Evolutionary conservation across 2,329 filamentous ascomycete genomes (phyloP).

Genomic region (Emergomyces orientalis): DNA sequence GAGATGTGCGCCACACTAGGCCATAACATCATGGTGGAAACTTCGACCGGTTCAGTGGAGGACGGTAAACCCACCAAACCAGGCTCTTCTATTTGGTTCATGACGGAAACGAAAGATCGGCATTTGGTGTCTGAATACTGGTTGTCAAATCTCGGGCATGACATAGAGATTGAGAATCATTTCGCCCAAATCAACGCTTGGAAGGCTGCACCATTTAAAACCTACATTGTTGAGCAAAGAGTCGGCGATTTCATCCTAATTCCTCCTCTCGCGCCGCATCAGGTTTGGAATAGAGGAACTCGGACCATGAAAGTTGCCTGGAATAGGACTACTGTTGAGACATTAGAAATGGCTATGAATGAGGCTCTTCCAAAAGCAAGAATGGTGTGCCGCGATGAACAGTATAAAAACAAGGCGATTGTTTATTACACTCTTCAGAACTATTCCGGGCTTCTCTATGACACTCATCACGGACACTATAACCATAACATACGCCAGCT

Average conservation of each 20-base stretch:
- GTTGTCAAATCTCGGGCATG: slow-evolving; percentile 82
- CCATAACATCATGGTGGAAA: slow-evolving; percentile 97
- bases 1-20: slow-evolving; percentile 97
- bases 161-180: slow-evolving; percentile 93
- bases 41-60: slow-evolving; percentile 55
- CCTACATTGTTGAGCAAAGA: slow-evolving; percentile 84
- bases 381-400: slow-evolving; percentile 90
- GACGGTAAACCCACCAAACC: slow-evolving; percentile 62
- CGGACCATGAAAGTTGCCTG: slow-evolving; percentile 95
- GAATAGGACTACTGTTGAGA: slow-evolving; percentile 92
- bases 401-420: slow-evolving; percentile 98
- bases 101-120: slow-evolving; percentile 92
- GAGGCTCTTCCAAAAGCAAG: slow-evolving; percentile 84
- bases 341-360: slow-evolving; percentile 70
- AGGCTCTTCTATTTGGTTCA: slow-evolving; percentile 95
- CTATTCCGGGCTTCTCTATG: slow-evolving; percentile 55
- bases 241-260: slow-evolving; percentile 89
- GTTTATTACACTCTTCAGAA: slow-evolving; percentile 78
- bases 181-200: slow-evolving; percentile 93
- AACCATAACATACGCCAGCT: slow-evolving; percentile 56
- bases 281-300: slow-evolving; percentile 96
- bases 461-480: slow-evolving; percentile 45
- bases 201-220: slow-evolving; percentile 88
- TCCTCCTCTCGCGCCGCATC: slow-evolving; percentile 85
- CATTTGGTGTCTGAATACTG: slow-evolving; percentile 89